Conservation (phyloP, 768 basidiomycete genomes). For the Coprinellus micaceus region DNA sequence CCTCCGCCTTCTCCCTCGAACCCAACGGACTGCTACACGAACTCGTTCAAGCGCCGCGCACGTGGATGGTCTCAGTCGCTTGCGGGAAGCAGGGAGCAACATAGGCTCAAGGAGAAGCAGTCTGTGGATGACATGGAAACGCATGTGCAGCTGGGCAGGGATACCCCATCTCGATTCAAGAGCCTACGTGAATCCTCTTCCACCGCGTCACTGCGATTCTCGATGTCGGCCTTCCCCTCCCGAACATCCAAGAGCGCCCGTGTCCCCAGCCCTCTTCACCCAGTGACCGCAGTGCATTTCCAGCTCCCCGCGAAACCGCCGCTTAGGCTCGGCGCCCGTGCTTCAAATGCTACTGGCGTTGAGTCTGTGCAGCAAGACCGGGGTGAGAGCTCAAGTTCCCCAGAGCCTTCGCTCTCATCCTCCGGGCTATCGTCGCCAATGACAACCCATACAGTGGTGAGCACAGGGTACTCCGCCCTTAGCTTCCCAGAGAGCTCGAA, state of each 20-base stretch:
- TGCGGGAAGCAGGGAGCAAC: background rate
- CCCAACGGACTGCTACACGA: background rate
- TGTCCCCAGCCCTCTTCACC: background rate
- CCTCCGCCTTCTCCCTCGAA: background rate
- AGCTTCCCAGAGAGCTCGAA: background rate
- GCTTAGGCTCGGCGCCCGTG: no score
- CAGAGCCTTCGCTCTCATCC: no score
- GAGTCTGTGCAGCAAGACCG: no score
- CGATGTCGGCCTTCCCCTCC: background rate
- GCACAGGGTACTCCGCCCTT: background rate
- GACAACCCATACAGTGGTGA: no score
- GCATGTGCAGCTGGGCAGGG: no score
- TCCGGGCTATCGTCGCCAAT: no score
- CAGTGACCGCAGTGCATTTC: no score
- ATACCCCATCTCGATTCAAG: background rate
- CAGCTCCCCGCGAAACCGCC: no score
- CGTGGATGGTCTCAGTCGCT: no score
- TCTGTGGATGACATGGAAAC: background rate
- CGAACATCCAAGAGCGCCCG: background rate
- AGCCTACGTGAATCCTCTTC: background rate
- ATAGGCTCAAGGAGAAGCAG: background rate
- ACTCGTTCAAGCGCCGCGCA: background rate
- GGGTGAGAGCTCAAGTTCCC: no score
- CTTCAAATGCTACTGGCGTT: no score
- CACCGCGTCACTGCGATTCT: background rate